These are phyloP conservation scores for Skeletonema menzelii DNA, from an alignment of 108 stramenopile species.

Conservation along the genomic window DNA sequence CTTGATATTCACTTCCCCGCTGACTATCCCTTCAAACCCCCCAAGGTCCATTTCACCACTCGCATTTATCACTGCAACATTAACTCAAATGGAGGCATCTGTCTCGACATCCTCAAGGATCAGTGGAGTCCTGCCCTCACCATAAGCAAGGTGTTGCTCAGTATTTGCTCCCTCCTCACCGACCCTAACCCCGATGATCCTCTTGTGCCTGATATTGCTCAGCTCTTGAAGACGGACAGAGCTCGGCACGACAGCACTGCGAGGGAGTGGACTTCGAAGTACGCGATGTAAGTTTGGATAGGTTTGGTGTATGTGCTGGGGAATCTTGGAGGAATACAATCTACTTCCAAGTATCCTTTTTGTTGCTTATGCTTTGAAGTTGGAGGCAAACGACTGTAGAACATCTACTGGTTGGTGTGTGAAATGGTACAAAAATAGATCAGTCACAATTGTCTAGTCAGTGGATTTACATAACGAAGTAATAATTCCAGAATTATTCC, in stretches of 20 bases:
- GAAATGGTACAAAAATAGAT: background rate
- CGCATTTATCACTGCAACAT: constrained; percentile 99
- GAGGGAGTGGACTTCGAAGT: constrained; percentile 94
- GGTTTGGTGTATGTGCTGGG: background rate
- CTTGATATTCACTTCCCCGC: constrained; percentile 97
- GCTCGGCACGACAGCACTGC: constrained; percentile 91
- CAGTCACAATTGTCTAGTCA: background rate
- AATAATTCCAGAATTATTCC: background rate
- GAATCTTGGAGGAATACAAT: background rate
- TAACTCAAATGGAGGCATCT: constrained; percentile 98
- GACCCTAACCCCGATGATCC: constrained; percentile 99
- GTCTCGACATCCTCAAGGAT: constrained; percentile 99
- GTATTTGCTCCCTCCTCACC: constrained; percentile 97
- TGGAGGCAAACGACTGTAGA: background rate
- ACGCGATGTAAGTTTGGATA: constrained; percentile 82
- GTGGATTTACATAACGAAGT: background rate
- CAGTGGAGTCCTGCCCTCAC: constrained; percentile 99
- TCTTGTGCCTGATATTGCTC: constrained; percentile 97
- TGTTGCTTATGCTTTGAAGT: background rate
- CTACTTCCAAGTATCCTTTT: background rate
- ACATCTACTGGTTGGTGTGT: background rate
- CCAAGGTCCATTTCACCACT: constrained; percentile 97
- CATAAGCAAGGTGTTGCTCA: constrained; percentile 98
- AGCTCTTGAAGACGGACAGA: constrained; percentile 87
- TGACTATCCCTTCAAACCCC: constrained; percentile 97